Conservation (phyloP, 1,284 basidiomycete species). For the Malassezia slooffiae region DNA sequence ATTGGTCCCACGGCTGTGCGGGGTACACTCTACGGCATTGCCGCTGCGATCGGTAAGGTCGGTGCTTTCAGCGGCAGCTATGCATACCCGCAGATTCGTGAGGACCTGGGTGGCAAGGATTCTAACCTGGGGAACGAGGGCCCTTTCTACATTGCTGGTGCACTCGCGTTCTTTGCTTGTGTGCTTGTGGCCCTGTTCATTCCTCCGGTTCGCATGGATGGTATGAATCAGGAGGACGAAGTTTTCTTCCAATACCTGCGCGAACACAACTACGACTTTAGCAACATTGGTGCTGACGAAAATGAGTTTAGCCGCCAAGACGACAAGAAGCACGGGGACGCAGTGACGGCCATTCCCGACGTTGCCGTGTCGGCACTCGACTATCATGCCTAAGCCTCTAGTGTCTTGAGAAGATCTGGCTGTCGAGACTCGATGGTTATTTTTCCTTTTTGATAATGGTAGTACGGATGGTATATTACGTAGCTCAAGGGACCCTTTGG, state of each 20-base stretch:
- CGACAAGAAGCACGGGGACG: too few relatives aligned
- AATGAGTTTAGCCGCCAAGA: too few relatives aligned
- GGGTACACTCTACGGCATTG: constrained; percentile 36
- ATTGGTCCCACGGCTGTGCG: constrained; percentile 30
- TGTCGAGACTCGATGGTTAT: too few relatives aligned
- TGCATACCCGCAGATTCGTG: constrained; percentile 24
- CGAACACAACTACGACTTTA: constrained; percentile 36
- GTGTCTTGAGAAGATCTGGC: too few relatives aligned
- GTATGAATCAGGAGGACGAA: constrained; percentile 66
- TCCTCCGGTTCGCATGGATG: constrained; percentile 62
- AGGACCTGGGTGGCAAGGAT: constrained; percentile 11
- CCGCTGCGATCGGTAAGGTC: constrained; percentile 75
- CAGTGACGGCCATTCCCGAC: too few relatives aligned
- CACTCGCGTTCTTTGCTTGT: constrained; percentile 67
- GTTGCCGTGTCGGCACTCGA: too few relatives aligned
- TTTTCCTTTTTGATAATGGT: too few relatives aligned
- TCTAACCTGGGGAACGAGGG: constrained; percentile 23
- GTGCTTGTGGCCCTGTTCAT: constrained; percentile 64
- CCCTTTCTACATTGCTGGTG: constrained; percentile 49
- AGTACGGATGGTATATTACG: too few relatives aligned
- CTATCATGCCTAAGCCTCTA: too few relatives aligned
- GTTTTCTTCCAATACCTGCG: constrained; percentile 49
- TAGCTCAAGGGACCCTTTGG: too few relatives aligned
- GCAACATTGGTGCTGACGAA: constrained; percentile 23
- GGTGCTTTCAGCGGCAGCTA: constrained; percentile 34